A percentile compares a stretch with the other conserved stretches of the same genome.
phyloP scores from a whole-genome alignment of 257 asterid species.

The Jacaranda mimosifolia region DNA sequence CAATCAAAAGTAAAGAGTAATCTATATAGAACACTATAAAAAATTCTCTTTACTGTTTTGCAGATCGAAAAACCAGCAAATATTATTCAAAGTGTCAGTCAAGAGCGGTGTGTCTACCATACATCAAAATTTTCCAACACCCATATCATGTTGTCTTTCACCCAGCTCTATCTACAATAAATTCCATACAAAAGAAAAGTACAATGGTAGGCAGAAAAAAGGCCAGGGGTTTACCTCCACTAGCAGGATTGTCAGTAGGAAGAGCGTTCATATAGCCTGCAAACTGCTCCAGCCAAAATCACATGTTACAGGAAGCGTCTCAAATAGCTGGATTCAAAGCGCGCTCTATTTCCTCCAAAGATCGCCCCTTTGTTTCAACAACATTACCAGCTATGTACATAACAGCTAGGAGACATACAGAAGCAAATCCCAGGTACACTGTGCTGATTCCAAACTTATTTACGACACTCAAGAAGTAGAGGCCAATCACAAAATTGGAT shows the following conservation, averaged over 20 bases:
- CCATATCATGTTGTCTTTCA: neutral
- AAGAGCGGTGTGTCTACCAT: slow-evolving; percentile 17
- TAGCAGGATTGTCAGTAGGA: neutral
- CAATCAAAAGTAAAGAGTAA: no score
- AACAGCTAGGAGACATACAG: slow-evolving; percentile 74
- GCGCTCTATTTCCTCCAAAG: slow-evolving; percentile 90
- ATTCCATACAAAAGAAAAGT: neutral
- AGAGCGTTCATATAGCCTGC: neutral
- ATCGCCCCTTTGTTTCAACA: slow-evolving; percentile 92
- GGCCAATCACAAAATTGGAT: slow-evolving; percentile 86
- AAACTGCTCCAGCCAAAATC: neutral
- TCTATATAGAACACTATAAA: no score
- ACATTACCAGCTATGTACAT: slow-evolving; percentile 79
- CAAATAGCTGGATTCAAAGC: slow-evolving; percentile 67
- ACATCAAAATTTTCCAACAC: slow-evolving; percentile 29
- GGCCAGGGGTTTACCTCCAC: neutral
- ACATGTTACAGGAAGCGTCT: slow-evolving; percentile 23
- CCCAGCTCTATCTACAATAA: neutral
- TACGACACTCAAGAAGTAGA: slow-evolving; percentile 89
- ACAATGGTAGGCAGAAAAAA: neutral
- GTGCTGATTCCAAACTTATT: slow-evolving; percentile 84
- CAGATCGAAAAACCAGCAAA: neutral
- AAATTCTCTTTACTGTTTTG: neutral
- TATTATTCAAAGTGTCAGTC: slow-evolving; percentile 15
- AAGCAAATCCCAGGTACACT: slow-evolving; percentile 92